Conservation (phyloP, 169 alveolate species). For the Plasmodium vinckei region DNA sequence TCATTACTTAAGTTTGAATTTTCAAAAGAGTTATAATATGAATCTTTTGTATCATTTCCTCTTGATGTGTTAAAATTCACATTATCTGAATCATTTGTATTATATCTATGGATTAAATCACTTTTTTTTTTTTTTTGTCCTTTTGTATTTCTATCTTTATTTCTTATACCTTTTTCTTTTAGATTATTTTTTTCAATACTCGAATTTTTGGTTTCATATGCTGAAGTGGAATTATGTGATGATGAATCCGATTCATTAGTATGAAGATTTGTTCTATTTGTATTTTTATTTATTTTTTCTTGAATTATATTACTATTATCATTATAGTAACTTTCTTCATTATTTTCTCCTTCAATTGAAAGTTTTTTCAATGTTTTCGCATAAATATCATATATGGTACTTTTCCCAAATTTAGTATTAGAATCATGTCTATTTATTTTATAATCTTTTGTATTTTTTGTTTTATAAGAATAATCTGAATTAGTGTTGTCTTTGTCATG, state of each 20-base stretch:
- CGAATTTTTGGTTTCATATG: slow-evolving; percentile 10
- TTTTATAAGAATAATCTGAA: slow-evolving; percentile 31
- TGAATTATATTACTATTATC: slow-evolving; percentile 6
- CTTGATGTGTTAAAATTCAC: neutral
- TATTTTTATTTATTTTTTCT: slow-evolving; percentile 40
- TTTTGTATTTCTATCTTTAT: neutral
- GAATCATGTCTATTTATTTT: slow-evolving; percentile 38
- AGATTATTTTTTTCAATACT: slow-evolving; percentile 8
- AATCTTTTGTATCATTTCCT: too few species aligned
- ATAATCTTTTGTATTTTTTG: slow-evolving; percentile 21
- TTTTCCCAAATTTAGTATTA: slow-evolving; percentile 29
- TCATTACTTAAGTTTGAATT: slow-evolving; percentile 8
- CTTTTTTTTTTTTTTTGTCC: slow-evolving; percentile 6
- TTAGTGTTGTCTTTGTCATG: slow-evolving; percentile 34
- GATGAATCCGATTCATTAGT: slow-evolving; percentile 30
- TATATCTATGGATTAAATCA: slow-evolving; percentile 5
- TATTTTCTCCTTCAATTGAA: slow-evolving; percentile 53
- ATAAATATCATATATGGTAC: slow-evolving; percentile 64
- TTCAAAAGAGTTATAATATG: neutral
- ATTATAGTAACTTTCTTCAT: slow-evolving; percentile 17
- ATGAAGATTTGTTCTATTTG: slow-evolving; percentile 12
- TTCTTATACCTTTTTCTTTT: slow-evolving; percentile 22
- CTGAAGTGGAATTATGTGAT: slow-evolving; percentile 20
- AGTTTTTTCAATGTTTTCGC: slow-evolving; percentile 48
- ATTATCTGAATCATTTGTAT: neutral